Percentiles rank a stretch among this genome's conserved stretches.
These are phyloP conservation scores for Drechslerella stenobrocha DNA, from an alignment of 2,329 filamentous ascomycete species.

Conservation along the genomic window DNA sequence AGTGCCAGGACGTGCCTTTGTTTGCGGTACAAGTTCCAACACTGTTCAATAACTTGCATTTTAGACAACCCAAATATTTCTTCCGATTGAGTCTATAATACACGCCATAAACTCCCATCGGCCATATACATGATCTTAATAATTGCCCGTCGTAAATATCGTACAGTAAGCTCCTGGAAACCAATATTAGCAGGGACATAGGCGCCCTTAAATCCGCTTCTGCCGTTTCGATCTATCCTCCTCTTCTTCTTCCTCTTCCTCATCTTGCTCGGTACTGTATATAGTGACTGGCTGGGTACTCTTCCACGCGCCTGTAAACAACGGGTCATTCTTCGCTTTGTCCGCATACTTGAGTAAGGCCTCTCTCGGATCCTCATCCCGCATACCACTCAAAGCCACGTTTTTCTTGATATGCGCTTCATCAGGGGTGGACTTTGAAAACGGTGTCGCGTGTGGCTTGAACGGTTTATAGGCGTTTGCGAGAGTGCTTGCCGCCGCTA, in stretches of 20 bases:
- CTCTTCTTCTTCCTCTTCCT: conserved; percentile 67
- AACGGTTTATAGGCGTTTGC: conserved; percentile 62
- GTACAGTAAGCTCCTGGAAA: conserved; percentile 9
- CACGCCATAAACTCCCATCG: too few species aligned
- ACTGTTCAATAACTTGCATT: too few species aligned
- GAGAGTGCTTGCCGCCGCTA: conserved; percentile 23
- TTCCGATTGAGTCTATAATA: too few species aligned
- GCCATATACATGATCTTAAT: too few species aligned
- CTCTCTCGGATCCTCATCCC: conserved; percentile 93
- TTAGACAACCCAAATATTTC: too few species aligned
- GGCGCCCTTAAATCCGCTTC: conserved; percentile 15
- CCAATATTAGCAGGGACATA: background rate
- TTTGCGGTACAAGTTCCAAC: too few species aligned
- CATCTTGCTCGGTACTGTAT: conserved; percentile 85
- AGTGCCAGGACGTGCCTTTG: too few species aligned
- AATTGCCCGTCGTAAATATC: too few species aligned
- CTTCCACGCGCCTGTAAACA: conserved; percentile 93
- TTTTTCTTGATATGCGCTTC: conserved; percentile 84
- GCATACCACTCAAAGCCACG: conserved; percentile 86
- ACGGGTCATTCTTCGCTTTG: conserved; percentile 84
- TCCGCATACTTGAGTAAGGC: conserved; percentile 94
- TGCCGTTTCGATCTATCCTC: conserved; percentile 66
- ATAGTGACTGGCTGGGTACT: conserved; percentile 89
- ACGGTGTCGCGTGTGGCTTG: conserved; percentile 80
- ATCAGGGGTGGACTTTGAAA: conserved; percentile 86